These are phyloP conservation scores for Neopestalotiopsis sp. DNA, from an alignment of 2,329 filamentous ascomycete species.

Conservation along the genomic window DNA sequence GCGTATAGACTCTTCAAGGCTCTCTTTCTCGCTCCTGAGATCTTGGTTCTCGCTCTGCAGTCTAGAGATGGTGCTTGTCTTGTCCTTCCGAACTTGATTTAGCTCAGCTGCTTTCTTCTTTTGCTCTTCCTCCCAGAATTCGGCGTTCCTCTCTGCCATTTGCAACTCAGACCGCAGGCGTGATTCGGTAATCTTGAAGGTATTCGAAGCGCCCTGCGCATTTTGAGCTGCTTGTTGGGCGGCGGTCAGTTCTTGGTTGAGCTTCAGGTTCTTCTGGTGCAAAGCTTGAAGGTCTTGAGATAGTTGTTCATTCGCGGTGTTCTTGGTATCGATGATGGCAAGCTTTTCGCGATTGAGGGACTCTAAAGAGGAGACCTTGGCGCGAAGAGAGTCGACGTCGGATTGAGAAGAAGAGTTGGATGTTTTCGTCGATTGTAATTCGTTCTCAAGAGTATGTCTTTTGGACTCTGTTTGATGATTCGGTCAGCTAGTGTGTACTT, in stretches of 20 bases:
- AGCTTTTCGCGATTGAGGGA: constrained; percentile 91
- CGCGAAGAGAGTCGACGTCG: constrained; percentile 77
- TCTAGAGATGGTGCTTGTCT: constrained; percentile 85
- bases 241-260: constrained; percentile 80
- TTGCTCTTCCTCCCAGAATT: constrained; percentile 91
- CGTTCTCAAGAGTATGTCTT: constrained; percentile 77
- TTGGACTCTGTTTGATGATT: constrained; percentile 66
- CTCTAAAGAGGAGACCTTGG: constrained; percentile 86
- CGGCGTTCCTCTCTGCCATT: constrained; percentile 84
- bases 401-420: constrained; percentile 76
- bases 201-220: constrained; percentile 79
- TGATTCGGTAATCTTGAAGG: constrained; percentile 89
- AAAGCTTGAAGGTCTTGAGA: constrained; percentile 86
- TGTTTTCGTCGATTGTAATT: constrained; percentile 79
- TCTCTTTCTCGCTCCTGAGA: constrained; percentile 76
- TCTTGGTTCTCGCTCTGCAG: constrained; percentile 91
- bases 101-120: constrained; percentile 89
- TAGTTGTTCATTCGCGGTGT: constrained; percentile 82
- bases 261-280: constrained; percentile 84
- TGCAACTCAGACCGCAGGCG: constrained; percentile 90
- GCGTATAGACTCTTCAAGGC: constrained; percentile 80
- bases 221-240: constrained; percentile 86
- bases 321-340: constrained; percentile 88
- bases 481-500: not conserved
- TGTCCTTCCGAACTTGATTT: constrained; percentile 92